phyloP scores from a whole-genome alignment of 1,284 basidiomycete species.

The Athelia psychrophila region DNA sequence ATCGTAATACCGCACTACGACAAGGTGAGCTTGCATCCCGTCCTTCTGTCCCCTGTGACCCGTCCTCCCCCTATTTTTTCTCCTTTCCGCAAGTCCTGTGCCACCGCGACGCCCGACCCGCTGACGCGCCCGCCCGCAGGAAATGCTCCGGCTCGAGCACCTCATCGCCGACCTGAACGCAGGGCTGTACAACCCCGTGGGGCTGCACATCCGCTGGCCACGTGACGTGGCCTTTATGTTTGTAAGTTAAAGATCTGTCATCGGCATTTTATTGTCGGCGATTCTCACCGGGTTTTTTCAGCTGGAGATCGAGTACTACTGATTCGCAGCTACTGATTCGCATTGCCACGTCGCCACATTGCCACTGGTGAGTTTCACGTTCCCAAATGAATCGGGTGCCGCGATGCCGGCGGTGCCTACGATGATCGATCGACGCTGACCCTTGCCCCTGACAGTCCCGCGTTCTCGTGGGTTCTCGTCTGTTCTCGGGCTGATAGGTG shows the following conservation, averaged over 20 bases:
- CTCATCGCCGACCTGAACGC: constrained; percentile 66
- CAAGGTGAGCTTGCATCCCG: constrained; percentile 66
- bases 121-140: constrained; percentile 40
- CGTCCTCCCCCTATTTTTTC: neutral
- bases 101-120: constrained; percentile 1
- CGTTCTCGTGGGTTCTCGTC: too few species aligned
- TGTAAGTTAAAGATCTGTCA: constrained; percentile 47
- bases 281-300: constrained; percentile 21
- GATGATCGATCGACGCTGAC: too few species aligned
- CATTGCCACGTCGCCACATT: too few species aligned
- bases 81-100: too few species aligned
- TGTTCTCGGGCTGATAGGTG: too few species aligned
- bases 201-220: constrained; percentile 82
- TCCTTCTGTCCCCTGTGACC: neutral
- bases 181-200: constrained; percentile 73
- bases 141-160: constrained; percentile 66
- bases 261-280: constrained; percentile 2
- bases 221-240: constrained; percentile 79
- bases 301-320: constrained; percentile 82
- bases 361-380: too few species aligned
- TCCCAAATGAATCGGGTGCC: too few species aligned
- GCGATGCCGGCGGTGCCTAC: too few species aligned
- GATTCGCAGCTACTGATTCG: too few species aligned
- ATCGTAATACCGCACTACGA: constrained; percentile 71
- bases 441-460: too few species aligned